phyloP scores from a whole-genome alignment of 1,139 yeast genomes.

The Blastobotrys apis region DNA sequence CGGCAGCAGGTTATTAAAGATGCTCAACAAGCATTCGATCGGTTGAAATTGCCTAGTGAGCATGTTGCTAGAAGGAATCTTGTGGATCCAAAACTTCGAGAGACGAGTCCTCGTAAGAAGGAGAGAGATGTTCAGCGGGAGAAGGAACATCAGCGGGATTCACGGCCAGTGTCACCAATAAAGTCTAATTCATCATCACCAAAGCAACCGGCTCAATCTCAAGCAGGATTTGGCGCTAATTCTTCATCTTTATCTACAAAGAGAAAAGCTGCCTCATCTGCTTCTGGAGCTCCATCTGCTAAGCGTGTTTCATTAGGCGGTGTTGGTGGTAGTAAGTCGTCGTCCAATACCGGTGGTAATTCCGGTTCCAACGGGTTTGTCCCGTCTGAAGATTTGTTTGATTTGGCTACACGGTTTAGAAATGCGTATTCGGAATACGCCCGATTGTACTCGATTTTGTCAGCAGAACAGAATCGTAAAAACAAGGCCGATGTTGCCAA shows the following conservation, averaged over 20 bases:
- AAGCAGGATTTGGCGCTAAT: slow-evolving; percentile 67
- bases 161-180: slow-evolving; percentile 23
- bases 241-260: slow-evolving; percentile 44
- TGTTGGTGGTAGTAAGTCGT: too few relatives aligned
- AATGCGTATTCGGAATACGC: slow-evolving; percentile 36
- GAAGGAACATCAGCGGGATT: slow-evolving; percentile 12
- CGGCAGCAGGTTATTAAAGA: slow-evolving; percentile 31
- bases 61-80: slow-evolving; percentile 33
- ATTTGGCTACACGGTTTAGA: slow-evolving; percentile 36
- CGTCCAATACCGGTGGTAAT: too few relatives aligned
- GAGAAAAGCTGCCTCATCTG: slow-evolving; percentile 20
- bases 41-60: slow-evolving; percentile 29
- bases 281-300: slow-evolving; percentile 6
- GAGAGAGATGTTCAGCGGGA: slow-evolving; percentile 5
- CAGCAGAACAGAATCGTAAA: slow-evolving; percentile 15
- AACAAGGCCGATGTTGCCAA: slow-evolving; percentile 30
- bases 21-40: slow-evolving; percentile 33
- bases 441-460: slow-evolving; percentile 29
- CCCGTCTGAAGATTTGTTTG: slow-evolving; percentile 30
- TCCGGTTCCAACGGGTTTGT: slow-evolving; percentile 4
- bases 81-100: slow-evolving; percentile 22
- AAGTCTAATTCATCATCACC: neutral
- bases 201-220: slow-evolving; percentile 27
- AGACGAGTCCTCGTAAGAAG: slow-evolving; percentile 1
- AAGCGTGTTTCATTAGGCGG: slow-evolving; percentile 17